phyloP scores from a whole-genome alignment of 768 basidiomycete genomes.

The Rhodocollybia butyracea region DNA sequence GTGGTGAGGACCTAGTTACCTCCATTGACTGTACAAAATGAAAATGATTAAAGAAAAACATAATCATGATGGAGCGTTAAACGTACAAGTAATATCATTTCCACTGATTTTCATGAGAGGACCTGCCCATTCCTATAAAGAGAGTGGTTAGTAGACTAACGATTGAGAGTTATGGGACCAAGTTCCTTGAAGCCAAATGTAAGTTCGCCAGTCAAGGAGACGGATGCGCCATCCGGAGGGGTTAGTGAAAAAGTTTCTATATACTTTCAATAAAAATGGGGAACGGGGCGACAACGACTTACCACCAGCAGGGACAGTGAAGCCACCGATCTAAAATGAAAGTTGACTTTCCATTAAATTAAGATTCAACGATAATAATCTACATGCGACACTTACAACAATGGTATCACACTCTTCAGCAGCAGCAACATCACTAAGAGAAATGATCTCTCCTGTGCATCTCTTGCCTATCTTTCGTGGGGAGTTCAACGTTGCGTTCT shows the following conservation, averaged over 20 bases:
- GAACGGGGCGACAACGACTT: background rate
- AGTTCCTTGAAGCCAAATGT: conserved; percentile 31
- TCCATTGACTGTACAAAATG: background rate
- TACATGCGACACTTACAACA: conserved; percentile 27
- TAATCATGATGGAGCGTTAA: background rate
- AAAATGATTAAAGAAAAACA: background rate
- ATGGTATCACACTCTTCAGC: conserved; percentile 45
- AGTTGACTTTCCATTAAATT: too few relatives aligned
- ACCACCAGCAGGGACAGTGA: conserved; percentile 39
- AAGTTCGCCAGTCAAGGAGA: conserved; percentile 44
- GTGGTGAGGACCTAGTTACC: background rate
- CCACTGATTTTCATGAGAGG: conserved; percentile 25
- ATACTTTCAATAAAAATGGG: background rate
- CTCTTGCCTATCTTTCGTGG: conserved; percentile 11
- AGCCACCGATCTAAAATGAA: conserved; percentile 30
- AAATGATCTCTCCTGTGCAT: conserved; percentile 13
- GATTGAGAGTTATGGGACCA: conserved; percentile 26
- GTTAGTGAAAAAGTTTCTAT: conserved; percentile 33
- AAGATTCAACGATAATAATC: background rate
- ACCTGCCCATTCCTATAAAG: conserved; percentile 11
- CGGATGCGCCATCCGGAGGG: conserved; percentile 35
- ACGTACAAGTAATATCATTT: conserved; percentile 12
- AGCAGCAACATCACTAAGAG: conserved; percentile 15
- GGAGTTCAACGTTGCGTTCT: background rate
- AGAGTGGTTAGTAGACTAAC: conserved; percentile 6